Conservation (phyloP, 208 protist genomes). For the Trypanosoma scelopori region DNA sequence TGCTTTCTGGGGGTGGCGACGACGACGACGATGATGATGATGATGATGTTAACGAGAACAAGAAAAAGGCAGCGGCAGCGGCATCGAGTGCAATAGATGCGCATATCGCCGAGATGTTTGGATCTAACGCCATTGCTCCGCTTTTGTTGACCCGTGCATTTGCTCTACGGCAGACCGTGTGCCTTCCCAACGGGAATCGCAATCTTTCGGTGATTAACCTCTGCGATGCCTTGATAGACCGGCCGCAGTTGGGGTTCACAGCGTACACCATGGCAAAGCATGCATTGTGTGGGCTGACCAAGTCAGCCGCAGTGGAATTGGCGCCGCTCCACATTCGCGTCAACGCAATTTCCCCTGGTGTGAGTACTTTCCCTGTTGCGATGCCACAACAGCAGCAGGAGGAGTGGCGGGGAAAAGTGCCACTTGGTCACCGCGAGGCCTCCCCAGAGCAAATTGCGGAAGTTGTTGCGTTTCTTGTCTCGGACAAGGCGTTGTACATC, state of each 20-base stretch:
- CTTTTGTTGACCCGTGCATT: constrained; percentile 63
- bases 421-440: constrained; percentile 59
- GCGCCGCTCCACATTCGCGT: constrained; percentile 62
- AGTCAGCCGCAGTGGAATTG: constrained; percentile 69
- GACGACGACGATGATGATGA: constrained; percentile 3
- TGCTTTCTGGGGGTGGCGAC: constrained; percentile 24
- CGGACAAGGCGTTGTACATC: constrained; percentile 58
- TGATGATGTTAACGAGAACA: no score
- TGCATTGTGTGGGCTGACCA: constrained; percentile 66
- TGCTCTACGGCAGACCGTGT: constrained; percentile 30
- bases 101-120: constrained; percentile 49
- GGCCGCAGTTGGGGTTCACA: constrained; percentile 57
- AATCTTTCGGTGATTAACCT: constrained; percentile 67
- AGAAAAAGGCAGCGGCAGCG: no score
- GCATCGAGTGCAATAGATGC: constrained; percentile 20
- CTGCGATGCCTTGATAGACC: constrained; percentile 62
- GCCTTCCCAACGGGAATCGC: constrained; percentile 14
- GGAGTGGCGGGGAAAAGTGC: constrained; percentile 50
- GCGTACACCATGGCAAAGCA: constrained; percentile 82
- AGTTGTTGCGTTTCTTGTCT: constrained; percentile 63
- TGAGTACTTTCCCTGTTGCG: constrained; percentile 45
- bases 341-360: constrained; percentile 64
- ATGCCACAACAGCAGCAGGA: constrained; percentile 40
- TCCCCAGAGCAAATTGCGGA: constrained; percentile 50
- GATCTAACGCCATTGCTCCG: constrained; percentile 73